Conservation (phyloP, 768 basidiomycete genomes). For the Xerocomellus amylosporus region DNA sequence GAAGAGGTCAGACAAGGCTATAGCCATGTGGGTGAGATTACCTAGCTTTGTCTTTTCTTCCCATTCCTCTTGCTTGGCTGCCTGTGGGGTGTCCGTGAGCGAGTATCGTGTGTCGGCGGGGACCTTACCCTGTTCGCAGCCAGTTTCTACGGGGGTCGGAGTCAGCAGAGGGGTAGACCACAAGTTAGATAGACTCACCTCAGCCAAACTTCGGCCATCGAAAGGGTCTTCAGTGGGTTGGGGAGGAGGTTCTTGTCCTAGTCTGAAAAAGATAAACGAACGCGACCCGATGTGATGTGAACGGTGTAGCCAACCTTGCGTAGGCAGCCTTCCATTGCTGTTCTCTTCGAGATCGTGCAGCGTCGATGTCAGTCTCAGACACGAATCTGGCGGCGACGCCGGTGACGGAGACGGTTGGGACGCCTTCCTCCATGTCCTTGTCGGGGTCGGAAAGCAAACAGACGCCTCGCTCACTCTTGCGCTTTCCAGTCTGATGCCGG, state of each 20-base stretch:
- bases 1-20: conserved; percentile 6
- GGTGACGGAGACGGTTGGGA: conserved; percentile 70
- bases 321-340: conserved; percentile 92
- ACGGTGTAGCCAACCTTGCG: conserved; percentile 50
- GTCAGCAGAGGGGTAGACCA: conserved; percentile 11
- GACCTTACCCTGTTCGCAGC: conserved; percentile 76
- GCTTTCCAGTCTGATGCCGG: too few species aligned
- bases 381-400: conserved; percentile 83
- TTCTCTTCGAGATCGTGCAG: conserved; percentile 65
- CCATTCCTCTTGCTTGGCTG: conserved; percentile 92
- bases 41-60: conserved; percentile 83
- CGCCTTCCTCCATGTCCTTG: conserved; percentile 54
- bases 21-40: conserved; percentile 14
- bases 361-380: conserved; percentile 73
- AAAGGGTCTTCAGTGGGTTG: conserved; percentile 72
- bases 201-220: conserved; percentile 84
- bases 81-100: conserved; percentile 39
- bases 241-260: conserved; percentile 83
- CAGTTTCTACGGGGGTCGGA: conserved; percentile 58
- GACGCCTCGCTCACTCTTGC: background rate
- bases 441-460: conserved; percentile 23
- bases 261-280: conserved; percentile 37
- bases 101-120: conserved; percentile 1
- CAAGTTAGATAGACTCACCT: conserved; percentile 52
- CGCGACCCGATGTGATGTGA: background rate